Evolutionary conservation across 306 rosid species (phyloP).

Genomic region (Fragaria vesca): DNA sequence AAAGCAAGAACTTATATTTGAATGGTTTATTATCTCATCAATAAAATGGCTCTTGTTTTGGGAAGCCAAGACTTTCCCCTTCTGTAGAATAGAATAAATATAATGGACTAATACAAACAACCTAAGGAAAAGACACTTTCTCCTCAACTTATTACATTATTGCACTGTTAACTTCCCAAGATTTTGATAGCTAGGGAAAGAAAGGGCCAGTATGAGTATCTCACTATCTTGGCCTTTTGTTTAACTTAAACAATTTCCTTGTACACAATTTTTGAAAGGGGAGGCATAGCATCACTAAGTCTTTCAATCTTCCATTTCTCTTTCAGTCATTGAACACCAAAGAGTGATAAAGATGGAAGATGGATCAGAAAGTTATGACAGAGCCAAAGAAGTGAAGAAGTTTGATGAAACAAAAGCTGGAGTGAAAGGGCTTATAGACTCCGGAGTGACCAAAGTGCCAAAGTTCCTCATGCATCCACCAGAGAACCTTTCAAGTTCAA

Average conservation of each 20-base stretch:
- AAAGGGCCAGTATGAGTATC: constrained; percentile 32
- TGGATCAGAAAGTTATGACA: constrained; percentile 34
- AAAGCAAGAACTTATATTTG: background rate
- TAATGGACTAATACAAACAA: background rate
- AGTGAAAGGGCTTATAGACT: constrained; percentile 69
- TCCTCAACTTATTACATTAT: constrained; percentile 17
- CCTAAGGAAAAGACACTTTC: constrained; percentile 6
- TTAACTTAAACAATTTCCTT: constrained; percentile 4
- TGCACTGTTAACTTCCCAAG: constrained; percentile 8
- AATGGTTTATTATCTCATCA: background rate
- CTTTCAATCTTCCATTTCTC: constrained; percentile 5
- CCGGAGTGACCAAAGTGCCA: constrained; percentile 57
- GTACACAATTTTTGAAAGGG: constrained; percentile 17
- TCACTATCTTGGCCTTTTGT: constrained; percentile 36
- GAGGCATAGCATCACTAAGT: constrained; percentile 35
- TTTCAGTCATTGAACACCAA: background rate
- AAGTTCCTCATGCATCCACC: constrained; percentile 58
- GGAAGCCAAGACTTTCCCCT: constrained; percentile 12
- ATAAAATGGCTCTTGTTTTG: constrained; percentile 10
- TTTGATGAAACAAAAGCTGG: constrained; percentile 76
- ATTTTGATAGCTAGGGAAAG: constrained; percentile 12
- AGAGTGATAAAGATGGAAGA: background rate
- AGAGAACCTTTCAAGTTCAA: constrained; percentile 17
- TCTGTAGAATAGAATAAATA: background rate
- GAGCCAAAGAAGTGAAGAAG: constrained; percentile 58